A percentile compares a stretch with the other conserved stretches of the same genome.
phyloP scores from a whole-genome alignment of 2,329 filamentous ascomycete genomes.

The Coniochaeta ligniaria region DNA sequence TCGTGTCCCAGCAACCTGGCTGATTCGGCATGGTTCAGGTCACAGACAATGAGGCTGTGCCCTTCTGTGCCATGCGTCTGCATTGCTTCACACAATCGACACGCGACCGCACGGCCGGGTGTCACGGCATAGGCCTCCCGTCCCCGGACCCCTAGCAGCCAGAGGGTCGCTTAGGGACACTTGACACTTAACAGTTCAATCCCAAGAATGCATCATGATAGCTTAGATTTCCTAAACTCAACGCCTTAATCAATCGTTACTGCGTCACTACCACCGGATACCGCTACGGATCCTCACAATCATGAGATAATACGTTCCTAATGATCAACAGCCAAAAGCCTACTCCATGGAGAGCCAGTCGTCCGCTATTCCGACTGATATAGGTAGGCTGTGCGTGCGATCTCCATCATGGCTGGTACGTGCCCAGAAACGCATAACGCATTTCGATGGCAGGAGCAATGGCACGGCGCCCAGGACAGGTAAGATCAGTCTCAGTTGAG shows the following conservation, averaged over 20 bases:
- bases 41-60: neutral
- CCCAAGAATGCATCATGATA: too few species aligned
- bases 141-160: neutral
- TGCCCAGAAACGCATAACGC: conserved; percentile 1
- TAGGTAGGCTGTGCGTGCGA: neutral
- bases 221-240: too few species aligned
- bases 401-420: neutral
- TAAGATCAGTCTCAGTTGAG: neutral
- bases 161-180: neutral
- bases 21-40: neutral
- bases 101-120: neutral
- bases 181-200: too few species aligned
- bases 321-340: neutral
- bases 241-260: too few species aligned
- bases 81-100: neutral
- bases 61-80: neutral
- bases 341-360: neutral
- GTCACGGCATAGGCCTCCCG: neutral
- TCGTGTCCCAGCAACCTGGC: neutral
- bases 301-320: neutral
- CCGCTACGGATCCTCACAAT: neutral
- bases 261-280: too few species aligned
- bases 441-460: neutral
- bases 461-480: neutral
- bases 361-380: neutral